Base-by-base conservation (phyloP, 768 basidiomycete genomes). In the Suillus decipiens region DNA sequence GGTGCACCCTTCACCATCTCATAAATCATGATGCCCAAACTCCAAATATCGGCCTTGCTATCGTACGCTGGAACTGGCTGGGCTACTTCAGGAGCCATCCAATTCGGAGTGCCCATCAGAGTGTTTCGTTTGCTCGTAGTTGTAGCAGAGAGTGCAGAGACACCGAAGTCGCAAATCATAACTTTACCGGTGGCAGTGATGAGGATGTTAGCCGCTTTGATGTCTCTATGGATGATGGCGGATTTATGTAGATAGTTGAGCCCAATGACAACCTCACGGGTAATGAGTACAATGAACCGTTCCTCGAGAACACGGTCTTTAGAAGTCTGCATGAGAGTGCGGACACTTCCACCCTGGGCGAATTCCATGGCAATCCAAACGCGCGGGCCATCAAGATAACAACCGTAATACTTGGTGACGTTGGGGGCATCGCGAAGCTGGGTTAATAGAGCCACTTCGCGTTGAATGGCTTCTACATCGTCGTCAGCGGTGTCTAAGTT, bases 311-410 rank as follows among this genome's bases (percentile, higher is more conserved):
- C 82, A 0, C 85, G 86, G 63, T 86, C 85, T 66, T 81, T 86
- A 66, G 87, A 86, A 0, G 93, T 89, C 75, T 97, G 95, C 89
- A 97, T 95, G 68, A 99, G 82, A 2, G 94, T 92, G 53, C 93
- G 82, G 7, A 98, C 93, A 72, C 93, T 96, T 8, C 97, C 97
- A 6, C 96, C 96, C 66, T 95, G 89, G 9, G 97, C 97, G 69
- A 89, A 89, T 74, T 99, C 97, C 97, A 99, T 99, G 42, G 90
- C 93, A 68, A 99, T 99, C 96, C 97, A 99, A 11, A 99, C 94
- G 56, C 93, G 91, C 34, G 95, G 92, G 0, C 95, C 96, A 72
- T 96, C 92, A 72, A 97, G 84, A 77, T 92, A 89, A 78, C 95
- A 97, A n/a, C 95, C 96, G 76, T 89, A 97, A 79, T 99, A 99